Evolutionary conservation across 306 rosid species (phyloP).

Genomic region (Astragalus glycyphyllos): DNA sequence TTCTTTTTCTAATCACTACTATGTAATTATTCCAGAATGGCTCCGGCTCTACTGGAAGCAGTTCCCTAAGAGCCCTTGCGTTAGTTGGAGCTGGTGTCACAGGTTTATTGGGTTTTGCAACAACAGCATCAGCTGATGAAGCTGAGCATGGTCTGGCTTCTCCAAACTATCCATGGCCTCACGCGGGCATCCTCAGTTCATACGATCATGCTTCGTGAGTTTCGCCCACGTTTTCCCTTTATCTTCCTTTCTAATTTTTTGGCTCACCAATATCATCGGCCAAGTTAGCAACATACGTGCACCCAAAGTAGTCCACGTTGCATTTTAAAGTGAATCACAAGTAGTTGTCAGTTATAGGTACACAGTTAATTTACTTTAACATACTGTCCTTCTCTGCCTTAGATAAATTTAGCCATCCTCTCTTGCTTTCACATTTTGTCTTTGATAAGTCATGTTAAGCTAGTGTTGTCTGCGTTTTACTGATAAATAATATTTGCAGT

Average conservation of each 20-base stretch:
- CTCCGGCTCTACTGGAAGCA: conserved; percentile 60
- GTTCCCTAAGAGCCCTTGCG: conserved; percentile 82
- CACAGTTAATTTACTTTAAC: neutral
- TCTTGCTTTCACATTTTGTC: conserved; percentile 9
- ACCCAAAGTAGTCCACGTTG: conserved; percentile 9
- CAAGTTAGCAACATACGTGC: conserved; percentile 1
- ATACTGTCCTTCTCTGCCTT: neutral
- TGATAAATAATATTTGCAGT: neutral
- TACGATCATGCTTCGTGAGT: conserved; percentile 98
- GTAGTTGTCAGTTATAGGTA: conserved; percentile 18
- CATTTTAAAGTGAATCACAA: conserved; percentile 22
- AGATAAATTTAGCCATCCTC: neutral
- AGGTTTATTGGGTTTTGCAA: conserved; percentile 79
- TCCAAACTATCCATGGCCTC: conserved; percentile 99
- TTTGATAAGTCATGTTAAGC: conserved; percentile 12
- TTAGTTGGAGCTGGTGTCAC: conserved; percentile 89
- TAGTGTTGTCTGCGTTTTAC: conserved; percentile 7
- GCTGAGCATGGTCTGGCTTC: conserved; percentile 94
- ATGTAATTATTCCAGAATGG: conserved; percentile 56
- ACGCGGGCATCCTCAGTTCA: conserved; percentile 95
- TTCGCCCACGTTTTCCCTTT: conserved; percentile 6
- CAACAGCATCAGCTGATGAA: conserved; percentile 90
- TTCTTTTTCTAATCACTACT: conserved; percentile 27
- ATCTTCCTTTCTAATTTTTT: neutral
- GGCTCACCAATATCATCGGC: neutral